These are phyloP conservation scores for Handroanthus guayacan DNA, from an alignment of 257 asterid genomes.

Conservation along the genomic window DNA sequence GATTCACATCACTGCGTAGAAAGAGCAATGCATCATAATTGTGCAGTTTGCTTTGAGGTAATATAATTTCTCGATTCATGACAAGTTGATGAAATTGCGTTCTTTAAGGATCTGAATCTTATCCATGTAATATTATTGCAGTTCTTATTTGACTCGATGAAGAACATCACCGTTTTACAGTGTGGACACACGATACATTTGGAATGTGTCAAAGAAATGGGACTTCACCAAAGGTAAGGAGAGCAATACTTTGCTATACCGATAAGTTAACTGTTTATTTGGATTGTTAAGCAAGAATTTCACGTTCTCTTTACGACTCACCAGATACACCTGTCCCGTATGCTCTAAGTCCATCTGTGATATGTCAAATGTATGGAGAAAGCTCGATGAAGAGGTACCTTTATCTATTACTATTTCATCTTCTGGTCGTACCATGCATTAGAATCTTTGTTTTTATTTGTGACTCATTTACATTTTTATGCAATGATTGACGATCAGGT, in stretches of 20 bases:
- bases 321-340: slow-evolving; percentile 67
- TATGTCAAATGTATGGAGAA: slow-evolving; percentile 62
- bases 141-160: slow-evolving; percentile 60
- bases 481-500: slow-evolving; percentile 43
- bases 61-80: background rate
- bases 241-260: background rate
- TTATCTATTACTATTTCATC: background rate
- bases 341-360: slow-evolving; percentile 67
- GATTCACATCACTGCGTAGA: slow-evolving; percentile 67
- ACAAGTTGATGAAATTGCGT: background rate
- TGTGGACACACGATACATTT: slow-evolving; percentile 75
- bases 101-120: background rate
- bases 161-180: slow-evolving; percentile 50
- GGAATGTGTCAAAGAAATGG: slow-evolving; percentile 61
- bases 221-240: slow-evolving; percentile 48
- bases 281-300: slow-evolving; percentile 4
- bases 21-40: slow-evolving; percentile 74
- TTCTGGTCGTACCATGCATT: background rate
- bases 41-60: slow-evolving; percentile 79
- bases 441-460: background rate
- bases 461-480: background rate
- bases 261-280: background rate
- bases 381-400: slow-evolving; percentile 61
- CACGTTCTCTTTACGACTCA: slow-evolving; percentile 8
- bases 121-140: slow-evolving; percentile 32